phyloP scores from a whole-genome alignment of 2,329 filamentous ascomycete species.

The Pseudopyrenochaeta lycopersici region DNA sequence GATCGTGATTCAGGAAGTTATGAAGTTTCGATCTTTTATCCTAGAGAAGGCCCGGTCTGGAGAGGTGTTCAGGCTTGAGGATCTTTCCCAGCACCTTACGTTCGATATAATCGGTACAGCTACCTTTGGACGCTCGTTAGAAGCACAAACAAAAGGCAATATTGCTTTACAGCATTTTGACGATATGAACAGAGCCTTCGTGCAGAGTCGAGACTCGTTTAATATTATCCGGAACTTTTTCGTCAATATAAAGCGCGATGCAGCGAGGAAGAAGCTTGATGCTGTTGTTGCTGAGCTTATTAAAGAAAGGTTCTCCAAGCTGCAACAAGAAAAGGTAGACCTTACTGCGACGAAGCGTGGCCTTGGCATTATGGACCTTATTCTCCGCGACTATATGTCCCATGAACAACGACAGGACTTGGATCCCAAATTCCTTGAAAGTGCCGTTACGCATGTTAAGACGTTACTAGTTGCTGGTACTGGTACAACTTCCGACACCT shows the following conservation, averaged over 20 bases:
- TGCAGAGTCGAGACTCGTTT: constrained; percentile 19
- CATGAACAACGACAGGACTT: constrained; percentile 20
- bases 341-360: constrained; percentile 47
- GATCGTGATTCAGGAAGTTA: constrained; percentile 32
- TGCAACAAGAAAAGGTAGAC: constrained; percentile 41
- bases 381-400: constrained; percentile 39
- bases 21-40: constrained; percentile 40
- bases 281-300: constrained; percentile 45
- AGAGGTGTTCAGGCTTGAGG: constrained; percentile 37
- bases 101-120: constrained; percentile 40
- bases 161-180: constrained; percentile 28
- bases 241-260: constrained; percentile 10
- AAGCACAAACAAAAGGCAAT: constrained; percentile 34
- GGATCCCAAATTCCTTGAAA: constrained; percentile 47
- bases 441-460: constrained; percentile 49
- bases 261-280: constrained; percentile 37
- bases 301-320: constrained; percentile 47
- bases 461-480: constrained; percentile 56
- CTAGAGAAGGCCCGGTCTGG: constrained; percentile 24
- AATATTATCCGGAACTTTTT: constrained; percentile 30
- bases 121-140: constrained; percentile 33
- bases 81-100: constrained; percentile 26
- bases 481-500: constrained; percentile 51
- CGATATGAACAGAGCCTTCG: constrained; percentile 21
- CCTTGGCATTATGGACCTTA: constrained; percentile 46